Evolutionary conservation across 768 basidiomycete genomes (phyloP).

Genomic region (Dacryopinax primogenitus): DNA sequence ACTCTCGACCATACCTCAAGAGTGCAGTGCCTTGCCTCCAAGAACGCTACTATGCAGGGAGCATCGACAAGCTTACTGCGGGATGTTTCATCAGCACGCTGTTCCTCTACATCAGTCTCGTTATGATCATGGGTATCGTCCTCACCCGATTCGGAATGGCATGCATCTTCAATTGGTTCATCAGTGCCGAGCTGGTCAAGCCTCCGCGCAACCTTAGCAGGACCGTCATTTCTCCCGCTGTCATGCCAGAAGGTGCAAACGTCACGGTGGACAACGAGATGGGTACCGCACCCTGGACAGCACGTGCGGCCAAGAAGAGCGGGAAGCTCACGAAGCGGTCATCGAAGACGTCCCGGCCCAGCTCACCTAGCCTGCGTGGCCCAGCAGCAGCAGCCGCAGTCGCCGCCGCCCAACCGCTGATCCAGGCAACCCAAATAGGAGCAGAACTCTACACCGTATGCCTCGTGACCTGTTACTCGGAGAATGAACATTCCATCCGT

Average conservation of each 20-base stretch:
- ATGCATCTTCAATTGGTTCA: slow-evolving; percentile 91
- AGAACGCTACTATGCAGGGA: slow-evolving; percentile 80
- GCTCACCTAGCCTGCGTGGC: slow-evolving; percentile 30
- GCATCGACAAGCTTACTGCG: slow-evolving; percentile 91
- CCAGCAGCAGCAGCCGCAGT: slow-evolving; percentile 33
- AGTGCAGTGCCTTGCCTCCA: slow-evolving; percentile 66
- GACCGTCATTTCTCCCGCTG: slow-evolving; percentile 82
- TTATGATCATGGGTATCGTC: slow-evolving; percentile 83
- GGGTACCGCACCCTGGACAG: slow-evolving; percentile 92
- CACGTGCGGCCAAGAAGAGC: slow-evolving; percentile 31
- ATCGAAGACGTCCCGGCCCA: slow-evolving; percentile 41
- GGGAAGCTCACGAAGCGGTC: slow-evolving; percentile 16
- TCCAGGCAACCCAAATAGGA: slow-evolving; percentile 83
- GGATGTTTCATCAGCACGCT: slow-evolving; percentile 87
- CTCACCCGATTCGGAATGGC: slow-evolving; percentile 92
- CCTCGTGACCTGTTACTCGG: slow-evolving; percentile 94
- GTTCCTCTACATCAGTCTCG: slow-evolving; percentile 78
- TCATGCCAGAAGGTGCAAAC: slow-evolving; percentile 94
- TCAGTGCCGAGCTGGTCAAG: slow-evolving; percentile 68
- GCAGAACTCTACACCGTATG: slow-evolving; percentile 91
- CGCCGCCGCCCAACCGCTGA: slow-evolving; percentile 37
- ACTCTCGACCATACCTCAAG: slow-evolving; percentile 50
- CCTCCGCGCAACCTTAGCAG: slow-evolving; percentile 67
- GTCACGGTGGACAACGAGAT: slow-evolving; percentile 79
- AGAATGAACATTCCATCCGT: slow-evolving; percentile 84